A percentile compares a stretch with the other conserved stretches of the same genome.
Conservation (phyloP, 768 basidiomycete species). For the Strobilomyces confusus region DNA sequence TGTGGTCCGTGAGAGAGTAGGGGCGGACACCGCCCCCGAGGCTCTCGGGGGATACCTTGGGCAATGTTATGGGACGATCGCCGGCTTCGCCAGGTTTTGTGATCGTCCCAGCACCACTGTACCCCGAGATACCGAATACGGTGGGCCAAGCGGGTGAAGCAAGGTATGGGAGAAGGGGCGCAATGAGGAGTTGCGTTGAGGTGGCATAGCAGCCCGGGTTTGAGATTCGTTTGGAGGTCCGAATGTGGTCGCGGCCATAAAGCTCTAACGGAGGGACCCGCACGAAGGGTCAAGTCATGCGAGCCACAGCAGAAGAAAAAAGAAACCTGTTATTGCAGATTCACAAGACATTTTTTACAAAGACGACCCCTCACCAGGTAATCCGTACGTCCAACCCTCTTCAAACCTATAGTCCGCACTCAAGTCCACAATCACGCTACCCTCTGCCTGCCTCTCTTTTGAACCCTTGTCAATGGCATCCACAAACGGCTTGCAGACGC, state of each 20-base stretch:
- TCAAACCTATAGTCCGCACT: constrained; percentile 96
- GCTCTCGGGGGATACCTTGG: constrained; percentile 78
- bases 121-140: constrained; percentile 91
- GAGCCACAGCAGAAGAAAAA: constrained; percentile 24
- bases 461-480: constrained; percentile 85
- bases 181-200: constrained; percentile 85
- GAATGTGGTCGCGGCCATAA: constrained; percentile 70
- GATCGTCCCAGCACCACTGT: constrained; percentile 92
- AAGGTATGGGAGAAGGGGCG: constrained; percentile 77
- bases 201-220: constrained; percentile 99
- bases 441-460: constrained; percentile 40
- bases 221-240: constrained; percentile 77
- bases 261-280: constrained; percentile 53
- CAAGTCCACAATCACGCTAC: constrained; percentile 85
- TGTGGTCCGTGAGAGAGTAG: constrained; percentile 93
- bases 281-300: background rate
- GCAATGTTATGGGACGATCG: constrained; percentile 67
- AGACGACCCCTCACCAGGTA: constrained; percentile 83
- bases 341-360: constrained; percentile 33
- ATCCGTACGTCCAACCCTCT: constrained; percentile 92
- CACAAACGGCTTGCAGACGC: constrained; percentile 93
- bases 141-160: constrained; percentile 61
- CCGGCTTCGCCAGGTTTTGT: constrained; percentile 54
- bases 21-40: constrained; percentile 75
- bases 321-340: constrained; percentile 35